phyloP scores from a whole-genome alignment of 2,329 filamentous ascomycete genomes.

The Colletotrichum spinosum region DNA sequence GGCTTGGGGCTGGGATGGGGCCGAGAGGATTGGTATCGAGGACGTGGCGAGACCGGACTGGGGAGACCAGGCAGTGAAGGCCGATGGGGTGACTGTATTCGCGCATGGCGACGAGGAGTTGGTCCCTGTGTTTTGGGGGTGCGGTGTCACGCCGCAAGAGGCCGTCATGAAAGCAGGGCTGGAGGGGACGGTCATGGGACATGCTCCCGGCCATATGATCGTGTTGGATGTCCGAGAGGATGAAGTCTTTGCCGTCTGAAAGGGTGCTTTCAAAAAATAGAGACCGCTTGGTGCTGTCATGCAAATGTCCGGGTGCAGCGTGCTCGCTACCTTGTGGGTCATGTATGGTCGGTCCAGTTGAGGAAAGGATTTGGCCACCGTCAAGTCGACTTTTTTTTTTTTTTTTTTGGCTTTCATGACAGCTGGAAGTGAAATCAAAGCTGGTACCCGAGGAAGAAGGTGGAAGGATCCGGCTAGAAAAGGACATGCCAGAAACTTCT shows the following conservation, averaged over 20 bases:
- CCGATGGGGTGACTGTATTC: slow-evolving; percentile 51
- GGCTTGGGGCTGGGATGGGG: slow-evolving; percentile 72
- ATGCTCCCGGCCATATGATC: slow-evolving; percentile 73
- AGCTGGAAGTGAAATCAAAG: too few species aligned
- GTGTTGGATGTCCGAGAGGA: slow-evolving; percentile 63
- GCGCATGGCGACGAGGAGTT: slow-evolving; percentile 50
- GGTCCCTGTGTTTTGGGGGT: slow-evolving; percentile 72
- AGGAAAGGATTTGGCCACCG: too few species aligned
- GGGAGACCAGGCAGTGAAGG: slow-evolving; percentile 61
- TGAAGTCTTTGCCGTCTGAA: slow-evolving; percentile 45
- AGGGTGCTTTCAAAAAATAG: too few species aligned
- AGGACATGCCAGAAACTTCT: too few species aligned
- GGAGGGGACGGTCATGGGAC: slow-evolving; percentile 68
- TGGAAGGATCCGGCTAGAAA: too few species aligned
- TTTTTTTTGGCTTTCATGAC: too few species aligned
- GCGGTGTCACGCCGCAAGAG: slow-evolving; percentile 75
- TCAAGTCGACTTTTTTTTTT: too few species aligned
- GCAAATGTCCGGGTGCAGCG: too few species aligned
- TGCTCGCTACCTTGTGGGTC: too few species aligned
- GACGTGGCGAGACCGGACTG: slow-evolving; percentile 66
- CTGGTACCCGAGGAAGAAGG: too few species aligned
- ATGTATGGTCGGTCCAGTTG: too few species aligned
- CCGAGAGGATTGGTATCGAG: slow-evolving; percentile 62
- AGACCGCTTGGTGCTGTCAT: too few species aligned
- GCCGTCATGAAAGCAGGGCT: slow-evolving; percentile 68